Percentiles rank a stretch among this genome's conserved stretches.
phyloP scores from a whole-genome alignment of 192 early-diverging fungal genomes.

The Umbelopsis isabellina region DNA sequence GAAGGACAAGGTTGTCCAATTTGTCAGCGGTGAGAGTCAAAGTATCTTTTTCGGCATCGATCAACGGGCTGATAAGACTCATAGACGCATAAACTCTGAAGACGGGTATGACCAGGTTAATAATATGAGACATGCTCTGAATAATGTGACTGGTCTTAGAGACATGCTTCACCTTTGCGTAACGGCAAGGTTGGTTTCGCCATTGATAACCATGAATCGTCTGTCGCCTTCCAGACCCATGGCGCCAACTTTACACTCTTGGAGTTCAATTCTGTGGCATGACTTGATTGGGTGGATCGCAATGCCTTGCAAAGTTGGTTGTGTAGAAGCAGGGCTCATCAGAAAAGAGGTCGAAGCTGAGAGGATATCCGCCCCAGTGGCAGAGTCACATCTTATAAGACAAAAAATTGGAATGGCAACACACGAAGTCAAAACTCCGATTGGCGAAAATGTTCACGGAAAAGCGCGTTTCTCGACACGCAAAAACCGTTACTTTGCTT shows the following conservation, averaged over 20 bases:
- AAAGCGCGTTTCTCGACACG: no score
- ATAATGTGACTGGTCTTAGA: neutral
- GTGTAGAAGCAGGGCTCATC: neutral
- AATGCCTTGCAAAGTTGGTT: conserved; percentile 28
- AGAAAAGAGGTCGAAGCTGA: neutral
- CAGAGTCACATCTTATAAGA: neutral
- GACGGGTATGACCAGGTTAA: no score
- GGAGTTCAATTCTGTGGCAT: conserved; percentile 50
- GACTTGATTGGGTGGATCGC: conserved; percentile 63
- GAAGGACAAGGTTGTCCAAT: conserved; percentile 19
- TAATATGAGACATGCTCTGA: neutral
- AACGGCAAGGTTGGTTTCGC: conserved; percentile 34
- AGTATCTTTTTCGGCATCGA: conserved; percentile 17
- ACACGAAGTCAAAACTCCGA: no score
- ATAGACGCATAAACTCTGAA: conserved; percentile 33
- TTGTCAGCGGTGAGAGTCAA: conserved; percentile 20
- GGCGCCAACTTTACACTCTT: conserved; percentile 24
- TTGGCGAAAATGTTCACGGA: no score
- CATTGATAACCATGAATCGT: conserved; percentile 48
- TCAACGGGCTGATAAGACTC: conserved; percentile 25
- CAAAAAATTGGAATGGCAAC: neutral
- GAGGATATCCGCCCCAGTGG: neutral
- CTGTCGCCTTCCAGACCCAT: conserved; percentile 44
- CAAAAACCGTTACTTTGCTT: no score
- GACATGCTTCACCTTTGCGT: conserved; percentile 36